These are phyloP conservation scores for Fusarium phyllophilum DNA, from an alignment of 2,329 filamentous ascomycete genomes.

Conservation along the genomic window DNA sequence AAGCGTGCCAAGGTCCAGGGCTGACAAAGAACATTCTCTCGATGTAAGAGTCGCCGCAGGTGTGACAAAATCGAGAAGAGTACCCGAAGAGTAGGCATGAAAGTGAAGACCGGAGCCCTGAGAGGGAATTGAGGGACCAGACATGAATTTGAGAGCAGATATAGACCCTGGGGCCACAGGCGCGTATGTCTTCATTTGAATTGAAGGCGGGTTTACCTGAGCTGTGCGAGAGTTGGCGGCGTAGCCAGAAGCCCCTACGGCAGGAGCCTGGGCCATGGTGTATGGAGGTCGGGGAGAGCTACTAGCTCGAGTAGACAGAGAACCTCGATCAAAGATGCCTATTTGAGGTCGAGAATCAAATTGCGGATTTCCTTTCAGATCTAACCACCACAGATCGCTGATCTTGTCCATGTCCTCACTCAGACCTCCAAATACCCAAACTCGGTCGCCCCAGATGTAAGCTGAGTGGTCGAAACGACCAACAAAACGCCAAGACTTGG, in stretches of 20 bases:
- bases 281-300: constrained; percentile 65
- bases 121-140: constrained; percentile 82
- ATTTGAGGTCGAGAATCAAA: constrained; percentile 76
- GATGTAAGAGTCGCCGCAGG: constrained; percentile 87
- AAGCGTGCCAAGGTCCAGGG: constrained; percentile 84
- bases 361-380: constrained; percentile 88
- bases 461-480: constrained; percentile 94
- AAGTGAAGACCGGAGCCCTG: constrained; percentile 94
- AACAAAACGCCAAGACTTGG: constrained; percentile 93
- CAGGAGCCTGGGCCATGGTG: constrained; percentile 59
- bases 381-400: constrained; percentile 96
- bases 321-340: constrained; percentile 61
- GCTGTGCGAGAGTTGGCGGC: constrained; percentile 74
- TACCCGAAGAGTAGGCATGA: constrained; percentile 92
- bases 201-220: constrained; percentile 73
- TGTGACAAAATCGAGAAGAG: constrained; percentile 92
- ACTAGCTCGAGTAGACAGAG: constrained; percentile 52
- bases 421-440: constrained; percentile 97
- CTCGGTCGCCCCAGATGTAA: constrained; percentile 89
- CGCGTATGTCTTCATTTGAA: constrained; percentile 76
- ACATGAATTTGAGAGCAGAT: constrained; percentile 87
- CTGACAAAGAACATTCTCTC: constrained; percentile 89
- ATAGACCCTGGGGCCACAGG: constrained; percentile 90
- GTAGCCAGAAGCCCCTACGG: constrained; percentile 70
- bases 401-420: constrained; percentile 97